Evolutionary conservation across 257 asterid species (phyloP).

Genomic region (Linderniella brevidens): DNA sequence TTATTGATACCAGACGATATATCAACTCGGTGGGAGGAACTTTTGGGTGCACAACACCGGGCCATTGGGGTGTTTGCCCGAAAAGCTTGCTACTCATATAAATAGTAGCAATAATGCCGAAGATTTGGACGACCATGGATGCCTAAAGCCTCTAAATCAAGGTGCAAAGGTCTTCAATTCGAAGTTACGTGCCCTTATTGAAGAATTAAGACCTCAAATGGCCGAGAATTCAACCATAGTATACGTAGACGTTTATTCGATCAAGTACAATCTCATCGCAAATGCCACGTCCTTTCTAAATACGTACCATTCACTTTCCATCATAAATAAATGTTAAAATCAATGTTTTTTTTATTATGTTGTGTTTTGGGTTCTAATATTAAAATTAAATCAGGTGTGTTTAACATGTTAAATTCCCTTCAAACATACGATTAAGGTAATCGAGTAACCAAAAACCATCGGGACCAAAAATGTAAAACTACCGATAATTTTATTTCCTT

Average conservation of each 20-base stretch:
- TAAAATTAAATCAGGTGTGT: no score
- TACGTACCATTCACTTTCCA: no score
- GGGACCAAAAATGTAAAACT: no score
- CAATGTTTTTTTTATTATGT: no score
- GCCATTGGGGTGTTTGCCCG: constrained; percentile 38
- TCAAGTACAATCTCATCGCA: constrained; percentile 18
- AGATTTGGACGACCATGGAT: constrained; percentile 24
- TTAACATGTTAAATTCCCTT: no score
- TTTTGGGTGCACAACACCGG: constrained; percentile 43
- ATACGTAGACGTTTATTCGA: constrained; percentile 21
- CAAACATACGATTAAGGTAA: no score
- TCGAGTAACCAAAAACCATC: no score
- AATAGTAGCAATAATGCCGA: neutral
- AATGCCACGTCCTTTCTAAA: constrained; percentile 3
- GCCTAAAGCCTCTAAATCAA: constrained; percentile 18
- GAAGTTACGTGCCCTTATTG: constrained; percentile 12
- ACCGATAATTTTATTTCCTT: no score
- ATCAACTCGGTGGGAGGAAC: constrained; percentile 27
- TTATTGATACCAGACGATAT: constrained; percentile 11
- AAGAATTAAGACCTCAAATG: constrained; percentile 17
- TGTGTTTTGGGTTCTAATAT: no score
- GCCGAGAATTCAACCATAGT: constrained; percentile 15
- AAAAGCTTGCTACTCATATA: constrained; percentile 17
- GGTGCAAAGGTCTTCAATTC: constrained; percentile 24
- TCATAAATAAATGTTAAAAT: no score